Evolutionary conservation across 345 rosid species (phyloP).

Genomic region (Populus simonii): DNA sequence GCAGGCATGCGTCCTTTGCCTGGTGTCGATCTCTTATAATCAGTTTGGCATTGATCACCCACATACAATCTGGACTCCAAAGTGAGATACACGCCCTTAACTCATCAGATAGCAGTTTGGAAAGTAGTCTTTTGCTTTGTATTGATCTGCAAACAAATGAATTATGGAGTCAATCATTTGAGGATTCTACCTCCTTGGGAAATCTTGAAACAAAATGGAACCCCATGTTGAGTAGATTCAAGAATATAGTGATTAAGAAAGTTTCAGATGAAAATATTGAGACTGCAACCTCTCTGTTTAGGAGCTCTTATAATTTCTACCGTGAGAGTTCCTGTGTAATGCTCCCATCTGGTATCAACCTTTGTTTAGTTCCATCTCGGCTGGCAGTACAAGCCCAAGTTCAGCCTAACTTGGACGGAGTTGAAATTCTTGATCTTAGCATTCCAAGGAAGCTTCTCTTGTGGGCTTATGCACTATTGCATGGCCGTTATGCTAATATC

Average conservation of each 20-base stretch:
- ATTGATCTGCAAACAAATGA: constrained; percentile 69
- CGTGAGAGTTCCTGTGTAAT: constrained; percentile 70
- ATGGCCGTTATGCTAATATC: constrained; percentile 72
- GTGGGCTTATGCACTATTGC: constrained; percentile 83
- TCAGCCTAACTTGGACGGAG: constrained; percentile 56
- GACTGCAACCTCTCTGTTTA: constrained; percentile 65
- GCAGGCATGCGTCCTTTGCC: constrained; percentile 87
- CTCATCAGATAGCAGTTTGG: constrained; percentile 39
- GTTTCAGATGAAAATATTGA: constrained; percentile 63
- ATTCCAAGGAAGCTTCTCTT: constrained; percentile 85
- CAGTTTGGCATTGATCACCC: constrained; percentile 75
- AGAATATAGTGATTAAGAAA: constrained; percentile 55
- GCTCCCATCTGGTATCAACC: constrained; percentile 63
- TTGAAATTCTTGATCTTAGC: constrained; percentile 81
- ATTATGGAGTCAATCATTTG: constrained; percentile 65
- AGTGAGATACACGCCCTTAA: constrained; percentile 40
- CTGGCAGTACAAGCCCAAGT: constrained; percentile 39
- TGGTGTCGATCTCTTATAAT: constrained; percentile 82
- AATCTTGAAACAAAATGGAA: constrained; percentile 68
- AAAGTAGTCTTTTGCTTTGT: constrained; percentile 56
- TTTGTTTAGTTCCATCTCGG: constrained; percentile 56
- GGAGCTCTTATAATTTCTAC: constrained; percentile 72
- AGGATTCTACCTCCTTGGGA: constrained; percentile 51
- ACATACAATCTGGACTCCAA: constrained; percentile 42
- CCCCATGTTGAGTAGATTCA: constrained; percentile 60